phyloP scores from a whole-genome alignment of 352 stramenopile species.

The Phytophthora cactorum region DNA sequence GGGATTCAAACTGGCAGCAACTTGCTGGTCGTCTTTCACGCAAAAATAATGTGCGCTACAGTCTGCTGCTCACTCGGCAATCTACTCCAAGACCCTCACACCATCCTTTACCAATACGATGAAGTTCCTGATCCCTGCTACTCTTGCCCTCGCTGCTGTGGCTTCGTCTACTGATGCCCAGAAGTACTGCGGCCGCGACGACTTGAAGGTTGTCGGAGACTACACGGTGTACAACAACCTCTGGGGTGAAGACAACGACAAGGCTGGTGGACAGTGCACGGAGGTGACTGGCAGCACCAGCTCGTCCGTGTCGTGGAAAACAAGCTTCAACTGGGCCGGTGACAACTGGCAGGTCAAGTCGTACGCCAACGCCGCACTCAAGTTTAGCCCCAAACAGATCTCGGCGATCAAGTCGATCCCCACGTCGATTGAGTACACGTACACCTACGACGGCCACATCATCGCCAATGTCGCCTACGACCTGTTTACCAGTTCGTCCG shows the following conservation, averaged over 20 bases:
- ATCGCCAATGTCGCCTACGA: slow-evolving; percentile 51
- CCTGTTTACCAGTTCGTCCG: slow-evolving; percentile 38
- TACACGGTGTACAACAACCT: no score
- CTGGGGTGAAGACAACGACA: slow-evolving; percentile 38
- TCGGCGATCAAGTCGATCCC: slow-evolving; percentile 44
- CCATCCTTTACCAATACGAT: slow-evolving; percentile 6
- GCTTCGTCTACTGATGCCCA: slow-evolving; percentile 20
- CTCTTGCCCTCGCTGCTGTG: slow-evolving; percentile 13
- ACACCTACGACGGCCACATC: slow-evolving; percentile 40
- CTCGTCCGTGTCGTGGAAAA: slow-evolving; percentile 44
- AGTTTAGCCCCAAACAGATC: slow-evolving; percentile 37
- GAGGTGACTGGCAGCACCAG: slow-evolving; percentile 30
- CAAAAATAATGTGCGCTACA: no score
- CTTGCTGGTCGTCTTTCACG: no score
- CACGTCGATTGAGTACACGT: slow-evolving; percentile 44
- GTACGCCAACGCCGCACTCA: no score
- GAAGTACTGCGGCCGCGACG: slow-evolving; percentile 38
- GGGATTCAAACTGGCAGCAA: no score
- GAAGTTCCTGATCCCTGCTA: slow-evolving; percentile 23
- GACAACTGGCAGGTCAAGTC: no score
- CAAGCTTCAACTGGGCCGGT: slow-evolving; percentile 48
- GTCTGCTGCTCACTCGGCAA: no score
- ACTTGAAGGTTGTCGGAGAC: slow-evolving; percentile 30
- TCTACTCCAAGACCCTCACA: not conserved
- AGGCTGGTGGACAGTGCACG: slow-evolving; percentile 30